These are phyloP conservation scores for Psophocarpus tetragonolobus DNA, from an alignment of 306 rosid genomes.

Conservation along the genomic window DNA sequence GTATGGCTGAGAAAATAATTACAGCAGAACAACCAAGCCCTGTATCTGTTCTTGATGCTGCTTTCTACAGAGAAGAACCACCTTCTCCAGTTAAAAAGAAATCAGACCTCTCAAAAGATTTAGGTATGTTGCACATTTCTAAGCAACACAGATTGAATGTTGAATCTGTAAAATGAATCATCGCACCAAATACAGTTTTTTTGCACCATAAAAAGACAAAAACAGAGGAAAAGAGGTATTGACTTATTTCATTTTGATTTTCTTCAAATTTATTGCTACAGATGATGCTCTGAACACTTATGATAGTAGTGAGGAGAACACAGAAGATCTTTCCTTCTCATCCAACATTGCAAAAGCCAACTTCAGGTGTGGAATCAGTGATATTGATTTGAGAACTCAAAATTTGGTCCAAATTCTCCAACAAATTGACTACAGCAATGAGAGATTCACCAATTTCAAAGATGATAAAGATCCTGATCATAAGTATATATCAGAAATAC, in stretches of 20 bases:
- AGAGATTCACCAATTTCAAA: conserved; percentile 38
- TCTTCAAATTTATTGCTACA: conserved; percentile 46
- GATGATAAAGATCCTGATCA: conserved; percentile 60
- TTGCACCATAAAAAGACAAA: background rate
- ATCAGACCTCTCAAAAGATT: conserved; percentile 66
- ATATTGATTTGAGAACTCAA: conserved; percentile 41
- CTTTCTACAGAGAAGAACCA: conserved; percentile 84
- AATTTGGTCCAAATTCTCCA: conserved; percentile 50
- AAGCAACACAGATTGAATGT: background rate
- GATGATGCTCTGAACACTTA: conserved; percentile 50
- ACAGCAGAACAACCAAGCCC: conserved; percentile 89
- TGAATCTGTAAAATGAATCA: conserved; percentile 2
- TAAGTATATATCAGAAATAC: conserved; percentile 74
- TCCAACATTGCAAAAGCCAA: conserved; percentile 34
- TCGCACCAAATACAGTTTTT: background rate
- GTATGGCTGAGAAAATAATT: conserved; percentile 44
- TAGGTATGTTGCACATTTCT: conserved; percentile 36
- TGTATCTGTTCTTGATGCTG: conserved; percentile 87
- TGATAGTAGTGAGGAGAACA: conserved; percentile 46
- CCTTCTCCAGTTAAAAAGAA: conserved; percentile 93
- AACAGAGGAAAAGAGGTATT: background rate
- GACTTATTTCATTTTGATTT: conserved; percentile 28
- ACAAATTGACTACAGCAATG: conserved; percentile 37
- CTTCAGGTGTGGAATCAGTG: conserved; percentile 44
- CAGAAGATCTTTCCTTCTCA: conserved; percentile 38